Base-by-base conservation (phyloP, 352 stramenopile species). In the Globisporangium ultimum region DNA sequence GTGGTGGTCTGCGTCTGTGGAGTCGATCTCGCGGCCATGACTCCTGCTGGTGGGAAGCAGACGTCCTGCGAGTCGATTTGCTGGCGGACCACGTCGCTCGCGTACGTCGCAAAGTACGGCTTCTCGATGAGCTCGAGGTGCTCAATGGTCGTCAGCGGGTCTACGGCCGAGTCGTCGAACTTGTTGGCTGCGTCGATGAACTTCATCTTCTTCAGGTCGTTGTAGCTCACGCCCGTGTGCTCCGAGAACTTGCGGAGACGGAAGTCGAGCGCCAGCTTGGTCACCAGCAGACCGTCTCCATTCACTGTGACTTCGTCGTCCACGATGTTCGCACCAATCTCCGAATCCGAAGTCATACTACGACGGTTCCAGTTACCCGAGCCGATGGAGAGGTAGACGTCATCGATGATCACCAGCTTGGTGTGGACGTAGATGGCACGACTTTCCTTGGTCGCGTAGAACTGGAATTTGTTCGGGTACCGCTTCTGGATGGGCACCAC, bases 241-340 rank as follows among this genome's bases (percentile, higher is more conserved):
- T 89, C 78, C 3, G 66, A 58, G 57, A 91, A 88, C 64, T 89
- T 88, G 28, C 66, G 67, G 18, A 88, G 71, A 6, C 78, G 78
- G 46, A 73, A 78, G 52, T 85, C 64, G 0, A 72, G 76, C 34
- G 76, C 71, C 20, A 85, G 46, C 40, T 70, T 68, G 2, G 63
- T 55, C 11, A 84, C 72, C 2, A 57, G 61, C 17, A 87, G 48
- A 2, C 71, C 63, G 41, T 80, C 74, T 1, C 15, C 45, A 14
- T 63, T 59, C 47, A 67, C 43, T 1, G 67, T 71, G 18, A 17
- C 61, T 21, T 74, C 58, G 47, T 57, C 61, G 45, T 87, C 80
- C 15, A 90, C 68, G 22, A 87, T 49, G 36, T 84, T 83, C 0
- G 74, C 78, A 1, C 65, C 73, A 15, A 87, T 70, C 62, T 90